Conservation (phyloP, 2,329 filamentous ascomycete species). For the Fusarium longipes region DNA sequence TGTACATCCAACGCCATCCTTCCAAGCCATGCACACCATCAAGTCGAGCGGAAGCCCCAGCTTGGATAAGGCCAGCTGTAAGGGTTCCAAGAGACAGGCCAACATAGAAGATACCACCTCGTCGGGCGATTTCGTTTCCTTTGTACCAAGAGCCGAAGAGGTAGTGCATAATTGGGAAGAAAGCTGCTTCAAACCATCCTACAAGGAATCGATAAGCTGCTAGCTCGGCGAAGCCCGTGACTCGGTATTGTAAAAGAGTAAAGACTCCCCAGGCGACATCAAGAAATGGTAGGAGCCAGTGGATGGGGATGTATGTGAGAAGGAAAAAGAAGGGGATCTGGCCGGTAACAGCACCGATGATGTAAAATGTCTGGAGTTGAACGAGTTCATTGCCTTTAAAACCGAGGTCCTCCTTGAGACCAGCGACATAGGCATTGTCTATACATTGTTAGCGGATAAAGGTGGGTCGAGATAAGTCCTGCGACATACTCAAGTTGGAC, state of each 20-base stretch:
- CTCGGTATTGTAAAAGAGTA: slow-evolving; percentile 66
- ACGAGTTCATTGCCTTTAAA: slow-evolving; percentile 66
- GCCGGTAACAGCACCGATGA: slow-evolving; percentile 59
- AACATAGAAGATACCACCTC: slow-evolving; percentile 63
- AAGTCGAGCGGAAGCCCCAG: slow-evolving; percentile 54
- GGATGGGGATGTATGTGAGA: slow-evolving; percentile 59
- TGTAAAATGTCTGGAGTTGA: slow-evolving; percentile 64
- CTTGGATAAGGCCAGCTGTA: slow-evolving; percentile 63
- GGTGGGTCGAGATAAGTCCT: fast-evolving
- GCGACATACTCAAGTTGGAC: slow-evolving; percentile 38
- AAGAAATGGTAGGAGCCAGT: slow-evolving; percentile 62
- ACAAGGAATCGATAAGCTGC: slow-evolving; percentile 66
- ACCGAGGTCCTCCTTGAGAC: slow-evolving; percentile 62
- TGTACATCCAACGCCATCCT: slow-evolving; percentile 69
- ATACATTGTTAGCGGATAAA: not conserved
- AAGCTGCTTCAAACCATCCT: slow-evolving; percentile 62
- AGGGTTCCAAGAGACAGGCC: slow-evolving; percentile 63
- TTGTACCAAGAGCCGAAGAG: slow-evolving; percentile 60
- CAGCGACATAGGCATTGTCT: slow-evolving; percentile 68
- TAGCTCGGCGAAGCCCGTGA: slow-evolving; percentile 60
- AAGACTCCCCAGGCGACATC: slow-evolving; percentile 67
- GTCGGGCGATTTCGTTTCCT: slow-evolving; percentile 58
- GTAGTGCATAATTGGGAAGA: slow-evolving; percentile 56
- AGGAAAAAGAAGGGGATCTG: slow-evolving; percentile 65
- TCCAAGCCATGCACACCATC: slow-evolving; percentile 59